Base-by-base conservation (phyloP, 805 yeast species). In the Teunomyces gatunensis region DNA sequence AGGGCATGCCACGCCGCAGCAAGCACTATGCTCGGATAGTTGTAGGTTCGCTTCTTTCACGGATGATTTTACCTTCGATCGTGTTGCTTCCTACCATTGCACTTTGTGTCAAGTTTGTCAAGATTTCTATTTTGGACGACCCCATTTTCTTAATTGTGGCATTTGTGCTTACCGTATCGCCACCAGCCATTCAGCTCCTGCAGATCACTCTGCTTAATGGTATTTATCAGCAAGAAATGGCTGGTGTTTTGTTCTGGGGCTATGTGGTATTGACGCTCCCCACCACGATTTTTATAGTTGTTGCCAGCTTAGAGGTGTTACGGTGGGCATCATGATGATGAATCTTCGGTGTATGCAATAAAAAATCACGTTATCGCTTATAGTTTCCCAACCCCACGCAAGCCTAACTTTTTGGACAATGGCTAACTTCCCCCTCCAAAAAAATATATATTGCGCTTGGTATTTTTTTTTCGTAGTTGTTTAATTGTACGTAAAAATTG, bases 111-210 rank as follows among this genome's bases (percentile, higher is more conserved):
- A 85, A 83, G 64, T 81, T 76, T 58, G 68, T 86, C 52, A 78
- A 78, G 28, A 75, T 83, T 15, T 82, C 89, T 45, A 85, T 87
- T 30, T 69, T 87, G 63, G 89, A 84, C 61, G 95, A 87, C 63
- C 95, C 95, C 32, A 87, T 87, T 36, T 87, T 87, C 58, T 69
- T 87, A 57, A 81, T 87, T 50, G 91, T 87, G 37, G 82, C 89
- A 9, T 87, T 87, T 58, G 74, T 87, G 27, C 74, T 87, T 52
- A 86, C 91, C 1, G 80, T 85, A 3, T 80, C 90, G 1, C 94
- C 95, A 2, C 94, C 95, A 2, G 94, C 92, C 4, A 86, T 87
- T 54, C 95, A 87, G 65, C 70, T 87, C 47, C 84, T 90, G 20
- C 95, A 87, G 61, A 87, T 87, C 51, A 85, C 89, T 46, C 92